phyloP scores from a whole-genome alignment of 2,329 filamentous ascomycete genomes.

The Aureobasidium subglaciale region DNA sequence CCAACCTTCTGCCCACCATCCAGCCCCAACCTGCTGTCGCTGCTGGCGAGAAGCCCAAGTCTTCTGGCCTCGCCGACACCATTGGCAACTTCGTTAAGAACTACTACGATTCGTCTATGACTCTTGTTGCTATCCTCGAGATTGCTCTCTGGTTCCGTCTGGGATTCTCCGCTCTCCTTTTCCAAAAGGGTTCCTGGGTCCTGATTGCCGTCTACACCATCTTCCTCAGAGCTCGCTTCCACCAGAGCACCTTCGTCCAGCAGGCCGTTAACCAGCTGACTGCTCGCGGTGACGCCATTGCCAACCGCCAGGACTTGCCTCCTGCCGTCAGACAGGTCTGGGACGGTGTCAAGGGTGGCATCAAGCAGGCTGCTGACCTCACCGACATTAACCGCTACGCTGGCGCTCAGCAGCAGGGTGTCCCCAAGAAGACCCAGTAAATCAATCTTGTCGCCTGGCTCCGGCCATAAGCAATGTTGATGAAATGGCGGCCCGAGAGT shows the following conservation, averaged over 20 bases:
- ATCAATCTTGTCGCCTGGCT: not conserved
- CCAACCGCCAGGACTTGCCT: slow-evolving; percentile 80
- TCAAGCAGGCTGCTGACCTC: slow-evolving; percentile 67
- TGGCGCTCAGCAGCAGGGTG: slow-evolving; percentile 36
- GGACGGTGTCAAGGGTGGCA: slow-evolving; percentile 67
- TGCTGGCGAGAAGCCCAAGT: slow-evolving; percentile 52
- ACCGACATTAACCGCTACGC: slow-evolving; percentile 74
- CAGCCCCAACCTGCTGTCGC: slow-evolving; percentile 55
- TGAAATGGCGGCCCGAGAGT: not conserved
- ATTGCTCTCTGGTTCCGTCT: slow-evolving; percentile 81
- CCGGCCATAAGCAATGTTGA: not conserved
- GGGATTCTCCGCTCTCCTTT: slow-evolving; percentile 71
- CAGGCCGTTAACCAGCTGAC: slow-evolving; percentile 65
- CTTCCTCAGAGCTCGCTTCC: slow-evolving; percentile 84
- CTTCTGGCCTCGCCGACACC: slow-evolving; percentile 63
- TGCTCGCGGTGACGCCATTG: slow-evolving; percentile 69
- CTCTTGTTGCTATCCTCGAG: slow-evolving; percentile 80
- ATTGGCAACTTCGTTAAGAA: slow-evolving; percentile 95
- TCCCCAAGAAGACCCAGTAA: slow-evolving; percentile 61
- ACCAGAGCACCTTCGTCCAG: slow-evolving; percentile 91
- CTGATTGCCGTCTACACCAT: slow-evolving; percentile 77
- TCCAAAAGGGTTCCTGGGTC: slow-evolving; percentile 87
- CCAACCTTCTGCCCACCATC: slow-evolving; percentile 83
- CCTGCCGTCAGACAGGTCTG: slow-evolving; percentile 72
- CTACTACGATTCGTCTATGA: slow-evolving; percentile 97